Base-by-base conservation (phyloP, 2,329 filamentous ascomycete species). In the Talaromyces pinophilus region DNA sequence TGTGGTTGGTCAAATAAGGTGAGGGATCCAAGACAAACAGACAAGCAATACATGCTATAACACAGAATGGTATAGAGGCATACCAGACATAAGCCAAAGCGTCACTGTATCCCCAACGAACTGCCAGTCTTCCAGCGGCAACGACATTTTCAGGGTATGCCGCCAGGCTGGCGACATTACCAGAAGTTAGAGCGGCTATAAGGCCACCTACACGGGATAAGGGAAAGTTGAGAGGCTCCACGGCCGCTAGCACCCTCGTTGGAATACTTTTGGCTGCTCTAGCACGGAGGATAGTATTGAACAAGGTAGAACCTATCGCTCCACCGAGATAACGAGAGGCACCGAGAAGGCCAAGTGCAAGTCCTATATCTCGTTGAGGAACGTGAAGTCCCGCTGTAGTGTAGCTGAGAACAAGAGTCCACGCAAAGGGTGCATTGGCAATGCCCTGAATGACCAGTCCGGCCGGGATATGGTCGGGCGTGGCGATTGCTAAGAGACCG, bases 341-440 rank as follows among this genome's bases (percentile, higher is more conserved):
- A 5, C 59, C 59, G 19, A 62, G 28, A 10, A 62, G 42, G 11
- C 59, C 59, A 28, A 62, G 40, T 2, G 59, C 42, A 19, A 62
- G 44, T 17, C 59, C 59, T n/a, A 62, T 62, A 35, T 62, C 33
- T 50, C 59, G 15, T 48, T 62, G 59, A 33, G 59, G 59, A 25
- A 62, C 59, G 30, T 62, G 59, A 35, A 62, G 28, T 10, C 59
- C 28, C 17, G 59, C 59, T 13, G 59, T 62, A 15, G 33, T 25
- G 33, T 62, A 62, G 22, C 59, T 33, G 25, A 25, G 33, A 17
- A 30, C 33, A 30, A 30, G 25, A 33, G 33, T 46, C 59, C 59
- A 62, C 5, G 59, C 59, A 50, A 62, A 62, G 2, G 59, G 59
- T 5, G 38, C 38, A 42, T 42, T 42, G 15, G 38, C 38, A 6